phyloP scores from a whole-genome alignment of 495 filamentous ascomycete genomes.

The Symbiotaphrina buchneri region DNA sequence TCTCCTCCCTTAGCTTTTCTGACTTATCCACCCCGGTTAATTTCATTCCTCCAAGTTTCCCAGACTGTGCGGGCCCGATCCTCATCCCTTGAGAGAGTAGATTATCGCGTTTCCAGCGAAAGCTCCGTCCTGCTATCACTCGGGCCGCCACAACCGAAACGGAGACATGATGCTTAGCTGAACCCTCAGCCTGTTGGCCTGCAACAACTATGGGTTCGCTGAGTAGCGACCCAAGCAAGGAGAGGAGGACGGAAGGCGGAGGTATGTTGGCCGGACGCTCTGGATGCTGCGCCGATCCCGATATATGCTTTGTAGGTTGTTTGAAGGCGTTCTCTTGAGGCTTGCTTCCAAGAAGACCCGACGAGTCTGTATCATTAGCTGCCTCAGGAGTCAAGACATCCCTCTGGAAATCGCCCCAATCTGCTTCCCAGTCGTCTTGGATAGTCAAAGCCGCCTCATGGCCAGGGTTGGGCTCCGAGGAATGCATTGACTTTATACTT shows the following conservation, averaged over 20 bases:
- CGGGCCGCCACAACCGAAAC: conserved; percentile 46
- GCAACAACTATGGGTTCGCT: conserved; percentile 8
- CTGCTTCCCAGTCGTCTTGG: no score
- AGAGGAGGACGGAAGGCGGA: conserved; percentile 62
- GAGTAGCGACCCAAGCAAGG: conserved; percentile 46
- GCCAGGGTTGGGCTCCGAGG: no score
- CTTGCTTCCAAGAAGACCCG: no score
- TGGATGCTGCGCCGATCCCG: conserved; percentile 7
- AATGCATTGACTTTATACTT: no score
- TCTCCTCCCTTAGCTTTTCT: conserved; percentile 62
- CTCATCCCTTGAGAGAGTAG: conserved; percentile 74
- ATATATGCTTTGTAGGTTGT: no score
- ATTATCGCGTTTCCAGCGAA: conserved; percentile 77
- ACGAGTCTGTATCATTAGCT: no score
- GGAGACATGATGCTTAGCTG: conserved; percentile 23
- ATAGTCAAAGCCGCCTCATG: no score
- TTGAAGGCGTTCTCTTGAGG: no score
- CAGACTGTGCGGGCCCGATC: conserved; percentile 47
- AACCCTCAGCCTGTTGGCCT: conserved; percentile 5
- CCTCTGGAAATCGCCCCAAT: no score
- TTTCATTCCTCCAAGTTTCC: conserved; percentile 65
- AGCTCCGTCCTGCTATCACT: conserved; percentile 64
- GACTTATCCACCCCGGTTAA: conserved; percentile 58
- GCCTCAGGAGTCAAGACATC: no score
- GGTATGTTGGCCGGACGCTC: conserved; percentile 71